A percentile compares a stretch with the other conserved stretches of the same genome.
Evolutionary conservation across 495 filamentous ascomycete genomes (phyloP).

Genomic region (Hyaloscypha finlandica): DNA sequence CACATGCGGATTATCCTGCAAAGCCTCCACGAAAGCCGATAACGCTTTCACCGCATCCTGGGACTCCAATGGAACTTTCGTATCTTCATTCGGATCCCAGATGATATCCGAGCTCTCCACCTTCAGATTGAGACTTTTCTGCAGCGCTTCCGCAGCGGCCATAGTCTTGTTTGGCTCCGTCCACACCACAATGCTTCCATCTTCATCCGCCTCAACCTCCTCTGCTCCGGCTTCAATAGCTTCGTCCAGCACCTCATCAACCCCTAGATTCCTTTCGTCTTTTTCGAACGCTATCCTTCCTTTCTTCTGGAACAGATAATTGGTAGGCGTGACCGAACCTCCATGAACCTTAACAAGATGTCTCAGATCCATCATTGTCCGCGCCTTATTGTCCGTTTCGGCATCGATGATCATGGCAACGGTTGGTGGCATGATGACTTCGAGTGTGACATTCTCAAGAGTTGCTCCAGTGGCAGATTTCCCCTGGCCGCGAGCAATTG

Average conservation of each 20-base stretch:
- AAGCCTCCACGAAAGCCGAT: slow-evolving; percentile 50
- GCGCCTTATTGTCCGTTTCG: slow-evolving; percentile 77
- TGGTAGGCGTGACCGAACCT: slow-evolving; percentile 70
- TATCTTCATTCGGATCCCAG: slow-evolving; percentile 83
- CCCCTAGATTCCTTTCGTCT: slow-evolving; percentile 52
- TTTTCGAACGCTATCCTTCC: slow-evolving; percentile 71
- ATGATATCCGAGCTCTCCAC: slow-evolving; percentile 75
- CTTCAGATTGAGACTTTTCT: slow-evolving; percentile 58
- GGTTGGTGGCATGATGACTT: slow-evolving; percentile 77
- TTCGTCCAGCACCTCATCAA: slow-evolving; percentile 79
- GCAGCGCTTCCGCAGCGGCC: slow-evolving; percentile 62
- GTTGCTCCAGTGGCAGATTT: slow-evolving; percentile 66
- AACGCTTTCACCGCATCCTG: slow-evolving; percentile 52
- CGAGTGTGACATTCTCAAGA: slow-evolving; percentile 75
- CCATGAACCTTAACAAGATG: slow-evolving; percentile 64
- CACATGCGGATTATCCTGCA: slow-evolving; percentile 64
- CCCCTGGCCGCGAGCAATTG: slow-evolving; percentile 87
- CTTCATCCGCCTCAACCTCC: slow-evolving; percentile 72
- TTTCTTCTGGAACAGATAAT: slow-evolving; percentile 80
- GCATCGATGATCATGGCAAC: slow-evolving; percentile 76
- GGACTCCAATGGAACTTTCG: slow-evolving; percentile 56
- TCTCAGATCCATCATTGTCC: slow-evolving; percentile 71
- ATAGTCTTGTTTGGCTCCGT: slow-evolving; percentile 72
- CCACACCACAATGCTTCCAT: slow-evolving; percentile 70
- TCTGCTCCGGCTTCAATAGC: slow-evolving; percentile 84